Conservation (phyloP, 345 rosid genomes). For the Syzygium grande region DNA sequence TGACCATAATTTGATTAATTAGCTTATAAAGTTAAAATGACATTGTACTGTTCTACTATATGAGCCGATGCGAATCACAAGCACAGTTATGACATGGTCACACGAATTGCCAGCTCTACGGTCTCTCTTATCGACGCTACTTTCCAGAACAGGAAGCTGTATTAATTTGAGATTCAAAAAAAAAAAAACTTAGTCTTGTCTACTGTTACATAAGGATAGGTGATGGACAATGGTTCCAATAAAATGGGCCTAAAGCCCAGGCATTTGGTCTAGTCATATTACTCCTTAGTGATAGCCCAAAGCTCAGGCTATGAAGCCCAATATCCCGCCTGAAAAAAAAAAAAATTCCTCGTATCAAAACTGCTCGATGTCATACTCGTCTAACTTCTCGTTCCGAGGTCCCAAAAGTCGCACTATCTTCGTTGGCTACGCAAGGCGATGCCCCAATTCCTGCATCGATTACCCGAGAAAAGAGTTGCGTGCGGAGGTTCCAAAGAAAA, state of each 20-base stretch:
- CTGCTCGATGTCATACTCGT: not conserved
- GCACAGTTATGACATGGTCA: too few relatives aligned
- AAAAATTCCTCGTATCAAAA: not conserved
- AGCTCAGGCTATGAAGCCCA: not conserved
- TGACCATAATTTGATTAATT: too few relatives aligned
- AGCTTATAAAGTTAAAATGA: too few relatives aligned
- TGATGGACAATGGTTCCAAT: not conserved
- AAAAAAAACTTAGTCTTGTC: not conserved
- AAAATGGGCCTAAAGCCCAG: not conserved
- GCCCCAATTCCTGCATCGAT: rapidly evolving
- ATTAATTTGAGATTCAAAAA: not conserved
- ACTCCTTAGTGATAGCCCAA: not conserved
- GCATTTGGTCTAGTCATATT: not conserved
- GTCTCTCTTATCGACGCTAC: too few relatives aligned
- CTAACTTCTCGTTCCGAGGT: not conserved
- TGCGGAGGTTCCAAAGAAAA: not conserved
- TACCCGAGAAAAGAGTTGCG: not conserved
- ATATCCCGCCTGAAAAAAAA: not conserved
- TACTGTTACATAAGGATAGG: not conserved
- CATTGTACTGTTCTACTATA: too few relatives aligned
- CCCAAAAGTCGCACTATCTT: not conserved
- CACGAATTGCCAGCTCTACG: too few relatives aligned
- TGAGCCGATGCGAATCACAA: too few relatives aligned
- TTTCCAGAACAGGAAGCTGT: not conserved
- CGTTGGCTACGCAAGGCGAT: rapidly evolving